Base-by-base conservation (phyloP, 805 yeast species). In the Metschnikowia hibisci region DNA sequence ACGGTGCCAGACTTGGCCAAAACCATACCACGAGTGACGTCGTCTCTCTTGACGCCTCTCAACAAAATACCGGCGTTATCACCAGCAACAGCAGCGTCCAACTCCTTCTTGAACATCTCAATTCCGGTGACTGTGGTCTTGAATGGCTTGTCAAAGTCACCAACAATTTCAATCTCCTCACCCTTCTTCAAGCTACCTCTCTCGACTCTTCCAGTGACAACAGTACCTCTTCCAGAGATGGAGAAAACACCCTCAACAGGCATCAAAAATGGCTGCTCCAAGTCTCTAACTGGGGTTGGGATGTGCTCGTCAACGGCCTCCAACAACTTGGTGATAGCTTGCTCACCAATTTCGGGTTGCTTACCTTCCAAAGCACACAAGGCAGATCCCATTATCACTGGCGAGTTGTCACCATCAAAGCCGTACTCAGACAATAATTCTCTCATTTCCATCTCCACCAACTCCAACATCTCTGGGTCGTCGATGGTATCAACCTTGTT, bases 381-480 rank as follows among this genome's bases (percentile, higher is more conserved):
- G 55, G 98, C 99, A 60, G 98, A 90, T 59, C 99, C 99, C 96
- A 91, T 90, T 54, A 93, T 74, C 49, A 93, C 97, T 47, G 99
- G 99, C 54, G 96, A 84, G 73, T 91, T 84, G 63, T 93, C 99
- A 74, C 98, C 99, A 63, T 93, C 98, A 56, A 91, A 93, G 47
- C 97, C 98, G 70, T 90, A 93, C 55, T 86, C 77, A 55, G 82
- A 63, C 64, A 93, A 78, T 54, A 93, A 78, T 67, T 93, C 99
- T 76, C 99, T 86, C 99, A 93, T 93, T 78, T 93, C 99, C 99
- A 93, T 93, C 77, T 93, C 99, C 55, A 93, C 99, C 60, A 93
- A 82, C 78, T 93, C 99, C 68, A 93, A 80, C 97, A 91, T 93
- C 78, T 93, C 99, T 54, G 96, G 95, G 69, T 93, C 99, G 64